A percentile compares a stretch with the other conserved stretches of the same genome.
phyloP scores from a whole-genome alignment of 257 asterid species.

The Solanum tarapatanum region DNA sequence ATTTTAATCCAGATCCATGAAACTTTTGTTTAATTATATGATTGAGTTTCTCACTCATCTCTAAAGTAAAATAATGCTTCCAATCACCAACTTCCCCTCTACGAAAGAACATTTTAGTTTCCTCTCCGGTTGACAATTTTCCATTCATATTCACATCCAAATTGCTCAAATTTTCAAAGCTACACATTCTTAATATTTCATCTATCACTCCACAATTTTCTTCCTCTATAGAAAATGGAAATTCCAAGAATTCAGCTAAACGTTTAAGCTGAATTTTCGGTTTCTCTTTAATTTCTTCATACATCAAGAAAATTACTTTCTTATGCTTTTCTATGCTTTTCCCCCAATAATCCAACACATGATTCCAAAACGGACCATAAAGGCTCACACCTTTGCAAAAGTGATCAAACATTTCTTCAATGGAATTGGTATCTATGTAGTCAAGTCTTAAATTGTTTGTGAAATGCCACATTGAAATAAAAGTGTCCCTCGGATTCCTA shows the following conservation, averaged over 20 bases:
- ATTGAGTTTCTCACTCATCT: not conserved
- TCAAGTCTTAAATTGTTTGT: not conserved
- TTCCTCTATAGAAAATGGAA: too few relatives aligned
- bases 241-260: too few relatives aligned
- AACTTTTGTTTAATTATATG: not conserved
- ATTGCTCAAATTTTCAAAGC: too few relatives aligned
- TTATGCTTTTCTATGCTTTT: too few relatives aligned
- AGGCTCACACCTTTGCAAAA: not conserved
- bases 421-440: not conserved
- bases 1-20: not conserved
- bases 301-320: too few relatives aligned
- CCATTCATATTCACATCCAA: conserved; percentile 5
- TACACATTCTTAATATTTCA: too few relatives aligned
- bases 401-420: conserved; percentile 1
- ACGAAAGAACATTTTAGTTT: not conserved
- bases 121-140: not conserved
- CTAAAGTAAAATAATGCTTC: not conserved
- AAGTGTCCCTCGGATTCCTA: conserved; percentile 6
- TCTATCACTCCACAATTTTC: too few relatives aligned
- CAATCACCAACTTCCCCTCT: conserved; percentile 4
- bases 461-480: conserved; percentile 12
- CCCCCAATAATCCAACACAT: not conserved
- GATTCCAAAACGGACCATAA: conserved; percentile 11
- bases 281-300: too few relatives aligned
- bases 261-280: too few relatives aligned